Evolutionary conservation across 2,329 filamentous ascomycete species (phyloP).

Genomic region (Fusarium nygamai): DNA sequence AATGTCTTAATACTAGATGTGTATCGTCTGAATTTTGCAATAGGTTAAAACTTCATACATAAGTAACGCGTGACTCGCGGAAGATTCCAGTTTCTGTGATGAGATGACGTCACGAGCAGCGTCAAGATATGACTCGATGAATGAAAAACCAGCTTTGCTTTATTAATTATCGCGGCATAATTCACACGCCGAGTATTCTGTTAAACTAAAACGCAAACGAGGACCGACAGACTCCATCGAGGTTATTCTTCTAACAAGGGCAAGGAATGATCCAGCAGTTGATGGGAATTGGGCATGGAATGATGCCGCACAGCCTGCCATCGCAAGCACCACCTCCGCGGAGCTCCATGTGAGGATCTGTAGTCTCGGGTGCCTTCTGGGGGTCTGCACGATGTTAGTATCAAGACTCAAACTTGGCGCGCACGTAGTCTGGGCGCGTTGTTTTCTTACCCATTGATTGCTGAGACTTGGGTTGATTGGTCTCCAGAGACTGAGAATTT

Average conservation of each 20-base stretch:
- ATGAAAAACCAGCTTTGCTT: not conserved
- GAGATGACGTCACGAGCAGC: not conserved
- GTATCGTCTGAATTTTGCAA: too few relatives aligned
- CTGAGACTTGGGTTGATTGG: conserved; percentile 13
- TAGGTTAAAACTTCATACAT: rapidly evolving
- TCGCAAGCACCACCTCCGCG: conserved; percentile 24
- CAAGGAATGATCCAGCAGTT: conserved; percentile 32
- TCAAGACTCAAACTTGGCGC: not conserved
- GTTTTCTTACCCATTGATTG: conserved; percentile 12
- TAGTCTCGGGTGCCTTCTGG: conserved; percentile 7
- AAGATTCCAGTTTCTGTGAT: not conserved
- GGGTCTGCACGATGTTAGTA: not conserved
- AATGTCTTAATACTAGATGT: not conserved
- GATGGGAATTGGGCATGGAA: conserved; percentile 22
- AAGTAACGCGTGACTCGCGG: not conserved
- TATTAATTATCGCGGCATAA: not conserved
- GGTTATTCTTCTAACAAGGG: not conserved
- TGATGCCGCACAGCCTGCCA: conserved; percentile 20
- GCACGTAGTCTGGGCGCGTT: not conserved
- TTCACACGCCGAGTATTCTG: not conserved
- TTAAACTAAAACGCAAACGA: not conserved
- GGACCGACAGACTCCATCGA: not conserved
- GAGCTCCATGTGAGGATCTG: conserved; percentile 6
- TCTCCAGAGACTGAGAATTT: conserved; percentile 1
- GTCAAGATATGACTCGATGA: not conserved